phyloP scores from a whole-genome alignment of 495 filamentous ascomycete species.

The Aspergillus panamensis region DNA sequence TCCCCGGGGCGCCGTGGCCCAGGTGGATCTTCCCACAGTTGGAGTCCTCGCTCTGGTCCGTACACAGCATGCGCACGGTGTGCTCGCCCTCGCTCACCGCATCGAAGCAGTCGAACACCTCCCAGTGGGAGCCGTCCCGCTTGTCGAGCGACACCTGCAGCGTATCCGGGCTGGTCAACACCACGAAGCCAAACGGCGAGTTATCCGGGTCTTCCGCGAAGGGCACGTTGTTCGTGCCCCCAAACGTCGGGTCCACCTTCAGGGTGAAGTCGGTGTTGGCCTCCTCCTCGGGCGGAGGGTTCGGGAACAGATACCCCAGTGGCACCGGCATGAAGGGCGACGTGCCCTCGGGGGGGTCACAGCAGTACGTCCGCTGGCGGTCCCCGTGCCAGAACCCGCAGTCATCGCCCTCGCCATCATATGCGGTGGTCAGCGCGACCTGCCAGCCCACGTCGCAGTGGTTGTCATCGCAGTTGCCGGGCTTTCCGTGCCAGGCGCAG shows the following conservation, averaged over 20 bases:
- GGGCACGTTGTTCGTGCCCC: background rate
- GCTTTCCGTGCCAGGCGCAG: slow-evolving; percentile 6
- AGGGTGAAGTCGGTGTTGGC: background rate
- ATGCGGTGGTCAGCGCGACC: background rate
- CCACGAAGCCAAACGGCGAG: slow-evolving; percentile 5
- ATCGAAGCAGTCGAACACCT: slow-evolving; percentile 10
- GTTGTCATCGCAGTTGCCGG: slow-evolving; percentile 3
- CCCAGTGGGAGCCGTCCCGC: slow-evolving; percentile 9
- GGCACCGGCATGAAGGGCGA: slow-evolving; percentile 5
- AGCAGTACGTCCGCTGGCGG: slow-evolving; percentile 1
- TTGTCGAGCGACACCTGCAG: slow-evolving; percentile 6
- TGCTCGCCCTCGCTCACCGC: background rate
- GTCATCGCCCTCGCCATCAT: background rate
- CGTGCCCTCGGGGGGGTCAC: background rate
- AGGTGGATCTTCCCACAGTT: slow-evolving; percentile 4
- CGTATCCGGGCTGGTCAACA: background rate
- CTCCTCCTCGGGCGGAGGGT: background rate
- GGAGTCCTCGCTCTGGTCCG: background rate
- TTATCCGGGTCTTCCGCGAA: slow-evolving; percentile 3
- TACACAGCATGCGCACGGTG: slow-evolving; percentile 4
- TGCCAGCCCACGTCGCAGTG: slow-evolving; percentile 3
- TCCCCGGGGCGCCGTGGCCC: slow-evolving; percentile 9
- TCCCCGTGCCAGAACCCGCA: background rate
- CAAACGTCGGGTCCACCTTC: slow-evolving; percentile 1
- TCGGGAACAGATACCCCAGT: background rate